Evolutionary conservation across 257 asterid species (phyloP), one percentile per base, ranked within the genome.

Genomic region (Salvia splendens): DNA sequence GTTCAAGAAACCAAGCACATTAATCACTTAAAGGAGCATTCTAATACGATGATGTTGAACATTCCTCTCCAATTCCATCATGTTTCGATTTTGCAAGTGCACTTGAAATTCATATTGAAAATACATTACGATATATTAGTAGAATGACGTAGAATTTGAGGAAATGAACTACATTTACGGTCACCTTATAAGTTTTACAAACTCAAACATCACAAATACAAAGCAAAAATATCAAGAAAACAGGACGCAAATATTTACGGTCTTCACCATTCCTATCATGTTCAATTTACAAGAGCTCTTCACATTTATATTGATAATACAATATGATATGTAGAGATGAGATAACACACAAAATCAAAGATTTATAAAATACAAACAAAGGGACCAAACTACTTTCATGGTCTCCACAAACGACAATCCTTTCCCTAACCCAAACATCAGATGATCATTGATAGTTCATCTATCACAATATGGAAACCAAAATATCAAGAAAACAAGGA

Each of bases 1-100:
- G 92, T 24, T 36, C 54, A 75, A 56, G 50, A 43, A 12, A 33
- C 41, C 1, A 14, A 14, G 64, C 46, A 30, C 14, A 41, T 16
- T 20, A 41, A 1, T 17, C 66, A 58, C 40, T 54, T 54, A 54
- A 54, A 10, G 5, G 15, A 28, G 35, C 38, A 53, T 24, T 11
- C 40, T 53, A 20, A 53, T 53, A n/a, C 4, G 5, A 9, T 3
- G 33, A 63, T 36, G 30, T 24, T 24, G 30, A 24, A 49, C 48
- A 11, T 8, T 48, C 45, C 50, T 16, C 51, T 14, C 5, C 3
- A 3, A 4, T n/a, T 15, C 45, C 33, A 57, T 24, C 58, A 57
- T 12, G 10, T 12, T 33, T 33, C 14, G 24, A 33, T 32, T 57
- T 14, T 5, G 32, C 42, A 55, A 55, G 12, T 12, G 61, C 42